Evolutionary conservation across 805 yeast species (phyloP), one percentile per base, ranked within the genome.

Genomic region (Barnettozyma californica): DNA sequence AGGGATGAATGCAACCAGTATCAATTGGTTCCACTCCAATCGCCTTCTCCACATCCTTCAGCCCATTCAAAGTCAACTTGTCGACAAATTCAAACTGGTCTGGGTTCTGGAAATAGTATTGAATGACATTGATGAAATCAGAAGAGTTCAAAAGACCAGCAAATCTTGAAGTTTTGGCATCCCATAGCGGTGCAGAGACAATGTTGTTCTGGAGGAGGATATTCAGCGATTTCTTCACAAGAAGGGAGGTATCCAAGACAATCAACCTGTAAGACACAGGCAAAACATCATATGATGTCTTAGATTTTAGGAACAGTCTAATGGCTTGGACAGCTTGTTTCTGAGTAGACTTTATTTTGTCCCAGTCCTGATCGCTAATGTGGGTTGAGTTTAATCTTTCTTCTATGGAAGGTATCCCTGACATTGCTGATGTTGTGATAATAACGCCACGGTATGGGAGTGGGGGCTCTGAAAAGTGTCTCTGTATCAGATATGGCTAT

Each of bases 161-260:
- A 72, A 94, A 94, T 60, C 86, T 76, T 14, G 96, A 86, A 14
- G 87, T 81, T 61, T 84, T 79, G 50, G 92, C 84, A 67, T 92
- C 87, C 99, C 99, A 94, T 45, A 94, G 72, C 3, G 99, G 99
- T 5, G 98, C 98, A 47, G 95, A 84, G 29, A 94, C 97, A 60
- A 94, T 89, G 63, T 88, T 87, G 66, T 94, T 94, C 64, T 94
- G 98, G 45, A 94, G 73, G 52, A 94, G 69, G 26, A 95, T 91
- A 55, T 89, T 90, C 61, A 94, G 74, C 5, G 97, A 87, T 64
- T 92, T 89, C 68, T 92, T 91, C 35, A 94, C 95, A 48, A 89
- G 70, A 43, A 94, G 71, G 6, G 96, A 81, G 1, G 98, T 91
- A 65, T 94, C 99, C 59, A 94, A 79, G 42, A 94, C 98, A 48